A percentile compares a stretch with the other conserved stretches of the same genome.
phyloP scores from a whole-genome alignment of 495 filamentous ascomycete genomes.

The Penicillium canariense region DNA sequence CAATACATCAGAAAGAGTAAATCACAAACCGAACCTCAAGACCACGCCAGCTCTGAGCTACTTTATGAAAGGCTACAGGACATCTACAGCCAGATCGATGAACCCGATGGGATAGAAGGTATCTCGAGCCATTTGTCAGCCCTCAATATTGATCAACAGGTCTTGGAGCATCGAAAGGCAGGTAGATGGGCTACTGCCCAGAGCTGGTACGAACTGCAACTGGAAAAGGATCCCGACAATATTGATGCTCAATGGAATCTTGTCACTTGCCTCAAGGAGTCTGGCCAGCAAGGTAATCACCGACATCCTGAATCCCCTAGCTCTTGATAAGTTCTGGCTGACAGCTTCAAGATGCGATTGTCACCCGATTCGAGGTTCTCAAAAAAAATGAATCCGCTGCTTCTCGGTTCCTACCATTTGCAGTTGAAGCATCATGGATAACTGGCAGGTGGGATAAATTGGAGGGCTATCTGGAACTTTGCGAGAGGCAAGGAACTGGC shows the following conservation, averaged over 20 bases:
- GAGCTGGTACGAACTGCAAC: constrained; percentile 91
- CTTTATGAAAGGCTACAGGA: constrained; percentile 78
- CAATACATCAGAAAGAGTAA: constrained; percentile 73
- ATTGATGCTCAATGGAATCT: constrained; percentile 76
- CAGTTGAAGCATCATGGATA: constrained; percentile 87
- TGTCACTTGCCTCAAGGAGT: constrained; percentile 85
- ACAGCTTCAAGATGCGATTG: constrained; percentile 63
- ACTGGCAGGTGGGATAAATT: constrained; percentile 77
- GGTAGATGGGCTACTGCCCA: constrained; percentile 98
- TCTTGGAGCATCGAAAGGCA: constrained; percentile 85
- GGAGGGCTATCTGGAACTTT: constrained; percentile 61
- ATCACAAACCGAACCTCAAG: constrained; percentile 31
- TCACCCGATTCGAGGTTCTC: constrained; percentile 80
- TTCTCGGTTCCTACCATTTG: constrained; percentile 68
- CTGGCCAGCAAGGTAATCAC: constrained; percentile 75
- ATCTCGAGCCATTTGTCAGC: constrained; percentile 81
- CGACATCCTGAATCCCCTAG: constrained; percentile 7
- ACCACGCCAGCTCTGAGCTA: constrained; percentile 47
- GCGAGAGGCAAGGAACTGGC: constrained; percentile 50
- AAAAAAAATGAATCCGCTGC: constrained; percentile 50
- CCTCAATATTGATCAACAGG: constrained; percentile 85
- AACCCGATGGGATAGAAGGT: constrained; percentile 94
- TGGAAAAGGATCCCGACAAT: constrained; percentile 75
- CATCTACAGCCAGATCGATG: constrained; percentile 95
- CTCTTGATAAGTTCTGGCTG: constrained; percentile 11